Evolutionary conservation across 108 stramenopile genomes (phyloP), one percentile per base, ranked within the genome.

Genomic region (Nitzschia palea): DNA sequence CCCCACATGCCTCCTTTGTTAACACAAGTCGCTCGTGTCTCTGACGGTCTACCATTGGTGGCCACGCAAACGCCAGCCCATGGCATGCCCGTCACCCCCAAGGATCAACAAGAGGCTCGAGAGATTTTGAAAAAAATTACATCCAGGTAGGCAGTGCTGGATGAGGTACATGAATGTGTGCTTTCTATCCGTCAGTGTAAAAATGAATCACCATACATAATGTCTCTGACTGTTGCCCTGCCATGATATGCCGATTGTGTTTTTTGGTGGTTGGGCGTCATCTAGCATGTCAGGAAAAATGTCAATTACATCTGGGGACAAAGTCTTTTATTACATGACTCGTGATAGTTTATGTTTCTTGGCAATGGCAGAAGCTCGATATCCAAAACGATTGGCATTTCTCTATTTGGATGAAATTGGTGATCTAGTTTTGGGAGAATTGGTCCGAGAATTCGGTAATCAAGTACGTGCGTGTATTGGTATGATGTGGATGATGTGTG

Each of bases 351-450:
- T 91, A 2, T 88, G 86, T 48, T 95, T 89, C 40, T 71, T 95
- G 20, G 78, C 89, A 0, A 63, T 93, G 75, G 86, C 89, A 6
- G 86, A 89, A 76, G 68, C 67, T 44, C 62, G 80, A 45, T 99
- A 98, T 81, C 98, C 98, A n/a, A 98, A 97, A 79, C 86, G 97
- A 44, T 67, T 95, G 50, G 94, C 95, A 12, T 99, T 99, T 71
- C 78, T 97, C 42, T 99, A 97, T 73, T 78, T 99, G 18, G 95
- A 96, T 57, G 97, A 99, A 79, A 77, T 98, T 12, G 80, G 85
- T 44, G 86, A 91, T 70, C 71, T 79, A 15, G 88, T 97, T 68
- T 62, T 93, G 50, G 79, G 86, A 65, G 89, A 93, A 33, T 62
- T 97, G 42, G 74, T 87, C 20, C 68, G 80, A 43, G 92, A 95